Evolutionary conservation across 208 protist genomes (phyloP).

Genomic region (Crithidia fasciculata): DNA sequence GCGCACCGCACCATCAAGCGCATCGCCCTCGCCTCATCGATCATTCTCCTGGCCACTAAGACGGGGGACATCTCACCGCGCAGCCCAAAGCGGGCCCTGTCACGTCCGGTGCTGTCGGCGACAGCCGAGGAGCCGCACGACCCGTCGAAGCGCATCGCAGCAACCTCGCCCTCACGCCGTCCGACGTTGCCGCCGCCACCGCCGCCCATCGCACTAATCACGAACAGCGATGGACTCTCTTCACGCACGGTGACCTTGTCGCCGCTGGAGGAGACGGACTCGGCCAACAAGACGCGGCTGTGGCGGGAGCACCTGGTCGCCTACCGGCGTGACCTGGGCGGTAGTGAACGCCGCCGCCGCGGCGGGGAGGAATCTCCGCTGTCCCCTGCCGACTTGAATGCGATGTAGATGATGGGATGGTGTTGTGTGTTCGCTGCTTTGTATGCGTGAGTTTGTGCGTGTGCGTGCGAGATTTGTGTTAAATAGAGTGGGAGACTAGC

Average conservation of each 20-base stretch:
- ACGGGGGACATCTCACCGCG: constrained; percentile 2
- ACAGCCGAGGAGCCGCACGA: constrained; percentile 24
- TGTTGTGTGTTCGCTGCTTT: background rate
- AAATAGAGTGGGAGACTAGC: no score
- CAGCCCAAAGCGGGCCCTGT: background rate
- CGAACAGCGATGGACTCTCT: no score
- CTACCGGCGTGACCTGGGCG: constrained; percentile 15
- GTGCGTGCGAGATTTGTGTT: background rate
- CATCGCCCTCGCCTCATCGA: constrained; percentile 67
- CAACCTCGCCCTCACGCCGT: background rate
- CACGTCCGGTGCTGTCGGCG: constrained; percentile 20
- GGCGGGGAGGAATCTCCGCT: background rate
- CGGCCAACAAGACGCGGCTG: constrained; percentile 23
- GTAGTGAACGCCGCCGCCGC: background rate
- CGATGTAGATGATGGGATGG: background rate
- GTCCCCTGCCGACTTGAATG: background rate
- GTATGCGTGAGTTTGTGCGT: background rate
- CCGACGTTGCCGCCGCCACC: background rate
- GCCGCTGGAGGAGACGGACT: constrained; percentile 1
- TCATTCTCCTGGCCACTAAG: constrained; percentile 46
- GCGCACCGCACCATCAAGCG: constrained; percentile 63
- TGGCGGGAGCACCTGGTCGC: constrained; percentile 27
- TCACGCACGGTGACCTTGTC: background rate
- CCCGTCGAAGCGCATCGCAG: background rate
- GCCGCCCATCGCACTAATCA: background rate